Base-by-base conservation (phyloP, 2,329 filamentous ascomycete species). In the Hortaea werneckii region DNA sequence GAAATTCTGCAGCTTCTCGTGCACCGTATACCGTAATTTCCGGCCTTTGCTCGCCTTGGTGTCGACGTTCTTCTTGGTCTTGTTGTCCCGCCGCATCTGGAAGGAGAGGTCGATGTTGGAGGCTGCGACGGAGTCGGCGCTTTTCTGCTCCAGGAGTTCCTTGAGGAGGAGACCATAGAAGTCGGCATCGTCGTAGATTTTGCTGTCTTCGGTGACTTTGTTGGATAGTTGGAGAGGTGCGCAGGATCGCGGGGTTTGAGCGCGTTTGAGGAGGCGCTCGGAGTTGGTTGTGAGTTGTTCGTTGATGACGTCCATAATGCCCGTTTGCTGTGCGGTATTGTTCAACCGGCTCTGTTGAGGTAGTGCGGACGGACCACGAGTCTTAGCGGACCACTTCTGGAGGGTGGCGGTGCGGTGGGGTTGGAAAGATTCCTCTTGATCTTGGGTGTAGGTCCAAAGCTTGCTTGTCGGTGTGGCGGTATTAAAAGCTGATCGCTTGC, bases 1-100 rank as follows among this genome's bases (percentile, higher is more conserved):
- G 62, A 96, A 96, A 65, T 95, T 95, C 69, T 95, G 87, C 60
- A 98, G 67, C 72, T 96, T 96, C 71, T 96, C 90, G 62, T 96
- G 89, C 40, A 95, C 87, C 11, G 86, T 92, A 67, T 90, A 98
- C 35, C 87, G 77, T 76, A 98, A 78, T 71, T 95, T 95, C 42
- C 92, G 75, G 5, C 92, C 92, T 68, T 96, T 96, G 63, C 87
- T 94, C 0, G 92, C 92, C 63, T 89, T 92, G 13, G 89, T 89
- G 64, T 98, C 92, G 4, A 96, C 85, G 29, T 82, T 78, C 61
- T 86, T 85, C 67, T 85, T 84, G 48, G 83, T 94, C 72, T 90
- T 94, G 45, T 81, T 82, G 58, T 88, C 84, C 61, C 84, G 79
- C 35, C 80, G 75, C 32, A 84, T 60, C 32, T 61, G 58, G 43